Evolutionary conservation across 345 rosid genomes (phyloP), one percentile per base, ranked within the genome.

Genomic region (Camelina neglecta): DNA sequence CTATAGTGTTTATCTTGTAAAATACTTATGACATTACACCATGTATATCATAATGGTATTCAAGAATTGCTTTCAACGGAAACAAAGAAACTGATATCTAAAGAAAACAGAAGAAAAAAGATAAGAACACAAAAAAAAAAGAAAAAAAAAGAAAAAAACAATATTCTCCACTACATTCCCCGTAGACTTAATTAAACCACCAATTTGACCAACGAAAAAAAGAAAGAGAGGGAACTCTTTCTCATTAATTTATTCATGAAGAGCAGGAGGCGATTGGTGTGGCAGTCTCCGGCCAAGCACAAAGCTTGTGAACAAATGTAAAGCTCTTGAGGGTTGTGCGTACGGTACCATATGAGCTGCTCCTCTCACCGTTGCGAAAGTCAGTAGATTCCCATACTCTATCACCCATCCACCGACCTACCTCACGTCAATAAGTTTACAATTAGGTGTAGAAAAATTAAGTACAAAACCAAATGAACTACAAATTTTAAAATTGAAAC

Each of bases 271-370:
- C 0, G 96, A 84, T 42, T 75, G 81, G 54, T 81, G 85, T 1
- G 93, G 97, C 74, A 92, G 73, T 79, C 90, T 85, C 71, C 83
- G 80, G 65, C 93, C 92, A 4, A 55, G 82, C 8, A 89, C 85
- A 66, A 93, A 93, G 35, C 89, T 84, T 50, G 81, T 84, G 79
- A 93, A 93, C 73, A 93, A 78, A 85, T 88, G 97, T 77, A 93
- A 71, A 45, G 97, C 89, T 81, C 93, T 83, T 69, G 96, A 88
- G 49, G 97, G 96, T 65, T 94, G 96, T 7, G 97, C 84, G 41
- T 85, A 90, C 0, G 98, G 98, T 51, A 94, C 98, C 98, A 94
- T 94, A 85, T 94, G 98, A 38, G 96, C 86, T 11, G 98, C 93
- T 20, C 95, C 96, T 58, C 98, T 81, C 9, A 91, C 96, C 0